A percentile compares a stretch with the other conserved stretches of the same genome.
Conservation (phyloP, 208 protist genomes). For the Vickermania ingenoplastis region DNA sequence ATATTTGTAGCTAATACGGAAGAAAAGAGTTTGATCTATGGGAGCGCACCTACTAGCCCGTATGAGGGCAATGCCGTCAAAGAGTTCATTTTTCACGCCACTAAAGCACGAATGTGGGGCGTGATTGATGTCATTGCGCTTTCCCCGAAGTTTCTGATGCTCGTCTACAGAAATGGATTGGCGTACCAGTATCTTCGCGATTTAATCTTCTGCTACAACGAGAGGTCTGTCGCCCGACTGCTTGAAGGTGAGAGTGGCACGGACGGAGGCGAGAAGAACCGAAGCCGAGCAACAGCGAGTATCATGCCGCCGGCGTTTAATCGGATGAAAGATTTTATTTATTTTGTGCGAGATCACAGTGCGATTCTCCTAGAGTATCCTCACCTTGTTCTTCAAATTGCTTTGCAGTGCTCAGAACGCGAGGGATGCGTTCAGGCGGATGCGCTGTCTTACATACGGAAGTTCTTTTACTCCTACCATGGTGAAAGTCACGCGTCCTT, state of each 20-base stretch:
- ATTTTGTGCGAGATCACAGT: conserved; percentile 60
- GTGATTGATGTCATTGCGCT: conserved; percentile 45
- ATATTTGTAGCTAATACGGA: background rate
- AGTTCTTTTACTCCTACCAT: conserved; percentile 1
- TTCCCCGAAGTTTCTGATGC: conserved; percentile 52
- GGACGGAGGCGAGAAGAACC: background rate
- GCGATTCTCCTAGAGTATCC: conserved; percentile 37
- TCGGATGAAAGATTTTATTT: conserved; percentile 59
- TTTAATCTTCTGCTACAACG: conserved; percentile 58
- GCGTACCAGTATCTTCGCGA: conserved; percentile 63
- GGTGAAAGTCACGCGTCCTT: background rate
- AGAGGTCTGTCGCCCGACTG: conserved; percentile 7
- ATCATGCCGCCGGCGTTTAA: conserved; percentile 8
- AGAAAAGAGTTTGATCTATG: background rate
- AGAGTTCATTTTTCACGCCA: conserved; percentile 53
- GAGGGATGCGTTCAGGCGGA: conserved; percentile 16
- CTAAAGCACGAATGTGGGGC: conserved; percentile 18
- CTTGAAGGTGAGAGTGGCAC: background rate
- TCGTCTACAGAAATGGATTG: conserved; percentile 41
- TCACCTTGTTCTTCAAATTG: conserved; percentile 37
- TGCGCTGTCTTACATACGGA: conserved; percentile 12
- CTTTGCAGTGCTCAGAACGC: conserved; percentile 25
- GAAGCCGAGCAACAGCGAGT: background rate
- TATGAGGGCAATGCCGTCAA: conserved; percentile 56
- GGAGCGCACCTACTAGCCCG: conserved; percentile 4